phyloP scores from a whole-genome alignment of 345 rosid species.

The Barbarea vulgaris region DNA sequence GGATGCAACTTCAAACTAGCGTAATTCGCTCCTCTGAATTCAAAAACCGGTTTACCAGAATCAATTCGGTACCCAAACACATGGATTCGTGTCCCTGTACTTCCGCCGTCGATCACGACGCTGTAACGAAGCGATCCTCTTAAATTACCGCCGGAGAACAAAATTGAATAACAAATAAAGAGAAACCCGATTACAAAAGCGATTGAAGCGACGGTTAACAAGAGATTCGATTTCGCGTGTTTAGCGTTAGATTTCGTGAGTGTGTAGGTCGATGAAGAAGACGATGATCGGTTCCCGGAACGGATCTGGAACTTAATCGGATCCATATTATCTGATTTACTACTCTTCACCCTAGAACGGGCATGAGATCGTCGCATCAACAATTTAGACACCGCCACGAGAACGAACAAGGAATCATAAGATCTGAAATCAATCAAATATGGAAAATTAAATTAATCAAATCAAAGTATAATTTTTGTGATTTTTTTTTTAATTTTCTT shows the following conservation, averaged over 20 bases:
- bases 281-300: conserved; percentile 45
- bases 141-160: conserved; percentile 28
- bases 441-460: background rate
- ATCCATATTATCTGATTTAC: conserved; percentile 56
- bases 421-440: conserved; percentile 18
- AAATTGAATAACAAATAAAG: conserved; percentile 40
- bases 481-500: conserved; percentile 11
- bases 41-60: conserved; percentile 50
- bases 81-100: conserved; percentile 82
- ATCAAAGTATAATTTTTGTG: background rate
- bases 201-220: conserved; percentile 35
- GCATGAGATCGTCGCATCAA: conserved; percentile 92
- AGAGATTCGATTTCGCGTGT: conserved; percentile 44
- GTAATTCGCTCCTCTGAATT: conserved; percentile 52
- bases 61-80: conserved; percentile 51
- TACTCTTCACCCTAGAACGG: conserved; percentile 53
- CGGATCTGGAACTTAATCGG: conserved; percentile 65
- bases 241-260: conserved; percentile 31
- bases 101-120: conserved; percentile 79
- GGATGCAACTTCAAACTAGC: conserved; percentile 74
- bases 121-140: conserved; percentile 41
- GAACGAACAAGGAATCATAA: conserved; percentile 29
- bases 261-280: conserved; percentile 46
- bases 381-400: conserved; percentile 29
- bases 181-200: conserved; percentile 34